Percentiles rank a stretch among this genome's conserved stretches.
Evolutionary conservation across 768 basidiomycete species (phyloP).

Genomic region (Boletellus ananiceps): DNA sequence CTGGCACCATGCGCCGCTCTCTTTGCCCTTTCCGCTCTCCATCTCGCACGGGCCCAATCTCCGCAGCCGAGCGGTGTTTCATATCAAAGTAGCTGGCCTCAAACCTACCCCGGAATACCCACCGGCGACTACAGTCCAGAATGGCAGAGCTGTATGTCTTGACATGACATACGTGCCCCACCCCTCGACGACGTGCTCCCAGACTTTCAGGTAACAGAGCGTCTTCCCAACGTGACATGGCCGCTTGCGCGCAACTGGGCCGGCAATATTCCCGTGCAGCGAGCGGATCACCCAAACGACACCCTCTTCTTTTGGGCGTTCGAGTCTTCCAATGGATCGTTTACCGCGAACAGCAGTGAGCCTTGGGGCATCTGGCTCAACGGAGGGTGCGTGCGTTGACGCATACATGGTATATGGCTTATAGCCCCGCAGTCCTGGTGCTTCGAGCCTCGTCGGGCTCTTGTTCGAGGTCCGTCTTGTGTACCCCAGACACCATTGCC

Average conservation of each 20-base stretch:
- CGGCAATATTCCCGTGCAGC: constrained; percentile 61
- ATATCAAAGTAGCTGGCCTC: constrained; percentile 27
- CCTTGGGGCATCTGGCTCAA: too few relatives aligned
- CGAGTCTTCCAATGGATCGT: constrained; percentile 38
- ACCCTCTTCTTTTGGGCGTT: constrained; percentile 65
- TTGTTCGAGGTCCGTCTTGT: too few relatives aligned
- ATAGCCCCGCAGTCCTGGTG: too few relatives aligned
- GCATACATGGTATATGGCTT: too few relatives aligned
- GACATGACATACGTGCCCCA: neutral
- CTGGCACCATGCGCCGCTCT: neutral
- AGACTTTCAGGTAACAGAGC: constrained; percentile 58
- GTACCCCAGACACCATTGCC: too few relatives aligned
- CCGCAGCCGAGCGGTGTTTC: neutral
- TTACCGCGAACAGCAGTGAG: too few relatives aligned
- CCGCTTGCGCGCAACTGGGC: constrained; percentile 47
- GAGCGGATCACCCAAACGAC: constrained; percentile 55
- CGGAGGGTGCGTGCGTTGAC: too few relatives aligned
- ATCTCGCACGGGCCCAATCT: neutral
- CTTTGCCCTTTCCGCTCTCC: neutral
- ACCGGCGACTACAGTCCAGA: constrained; percentile 45
- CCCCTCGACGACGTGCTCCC: neutral
- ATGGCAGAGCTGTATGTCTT: constrained; percentile 56
- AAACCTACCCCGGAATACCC: constrained; percentile 40
- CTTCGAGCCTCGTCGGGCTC: too few relatives aligned
- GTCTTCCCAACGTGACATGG: constrained; percentile 57